A percentile compares a stretch with the other conserved stretches of the same genome.
phyloP scores from a whole-genome alignment of 352 stramenopile species.

The Pythium sukuiense region DNA sequence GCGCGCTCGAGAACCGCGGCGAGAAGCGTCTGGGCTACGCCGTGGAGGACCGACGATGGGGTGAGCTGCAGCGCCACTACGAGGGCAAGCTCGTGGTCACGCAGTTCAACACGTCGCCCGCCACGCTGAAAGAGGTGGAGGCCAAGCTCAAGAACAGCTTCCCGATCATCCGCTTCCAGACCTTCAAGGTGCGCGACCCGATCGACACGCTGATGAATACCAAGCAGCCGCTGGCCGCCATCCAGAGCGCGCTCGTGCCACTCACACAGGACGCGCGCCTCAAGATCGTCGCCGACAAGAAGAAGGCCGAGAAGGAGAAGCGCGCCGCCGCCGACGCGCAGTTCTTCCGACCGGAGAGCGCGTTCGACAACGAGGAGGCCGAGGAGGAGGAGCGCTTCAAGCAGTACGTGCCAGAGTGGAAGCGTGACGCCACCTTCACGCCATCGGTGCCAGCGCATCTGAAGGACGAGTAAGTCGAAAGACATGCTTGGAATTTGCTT shows the following conservation, averaged over 20 bases:
- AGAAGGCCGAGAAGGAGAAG: slow-evolving; percentile 37
- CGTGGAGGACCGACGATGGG: slow-evolving; percentile 85
- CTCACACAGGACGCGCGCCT: slow-evolving; percentile 29
- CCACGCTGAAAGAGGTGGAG: slow-evolving; percentile 69
- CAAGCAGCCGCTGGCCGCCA: slow-evolving; percentile 60
- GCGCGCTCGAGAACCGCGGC: slow-evolving; percentile 74
- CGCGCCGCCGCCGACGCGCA: slow-evolving; percentile 25
- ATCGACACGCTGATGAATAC: slow-evolving; percentile 85
- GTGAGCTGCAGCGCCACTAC: slow-evolving; percentile 83
- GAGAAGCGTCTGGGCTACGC: slow-evolving; percentile 82
- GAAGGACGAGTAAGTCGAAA: slow-evolving; percentile 37
- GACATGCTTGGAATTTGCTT: too few relatives aligned
- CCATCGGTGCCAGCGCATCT: slow-evolving; percentile 64
- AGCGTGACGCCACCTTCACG: slow-evolving; percentile 74
- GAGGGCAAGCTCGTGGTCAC: slow-evolving; percentile 84
- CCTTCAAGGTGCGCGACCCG: slow-evolving; percentile 84
- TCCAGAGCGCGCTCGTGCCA: slow-evolving; percentile 57
- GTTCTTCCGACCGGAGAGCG: slow-evolving; percentile 48
- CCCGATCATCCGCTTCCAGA: slow-evolving; percentile 83
- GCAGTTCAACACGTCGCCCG: slow-evolving; percentile 82
- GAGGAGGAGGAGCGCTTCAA: slow-evolving; percentile 68
- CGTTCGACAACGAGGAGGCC: slow-evolving; percentile 63
- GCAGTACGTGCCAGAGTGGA: slow-evolving; percentile 83
- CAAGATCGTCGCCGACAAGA: slow-evolving; percentile 37
- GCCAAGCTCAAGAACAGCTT: slow-evolving; percentile 86